Conservation (phyloP, 768 basidiomycete genomes). For the Boletellus ananiceps region DNA sequence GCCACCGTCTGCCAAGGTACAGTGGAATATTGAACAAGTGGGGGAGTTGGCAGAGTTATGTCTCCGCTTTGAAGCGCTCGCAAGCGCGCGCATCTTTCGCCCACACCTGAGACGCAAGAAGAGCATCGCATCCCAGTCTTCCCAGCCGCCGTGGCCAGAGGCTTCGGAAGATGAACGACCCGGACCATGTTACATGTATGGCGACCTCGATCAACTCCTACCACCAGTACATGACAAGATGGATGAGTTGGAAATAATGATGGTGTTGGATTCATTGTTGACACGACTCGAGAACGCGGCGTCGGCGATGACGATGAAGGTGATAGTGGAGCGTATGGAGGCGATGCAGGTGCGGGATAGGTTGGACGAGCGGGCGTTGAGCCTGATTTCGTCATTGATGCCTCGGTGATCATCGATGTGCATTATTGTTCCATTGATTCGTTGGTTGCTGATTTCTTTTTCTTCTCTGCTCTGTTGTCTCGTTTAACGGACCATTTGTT, state of each 20-base stretch:
- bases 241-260: conserved; percentile 66
- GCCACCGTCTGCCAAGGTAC: conserved; percentile 38
- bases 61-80: conserved; percentile 74
- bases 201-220: conserved; percentile 58
- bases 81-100: conserved; percentile 57
- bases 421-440: background rate
- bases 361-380: conserved; percentile 48
- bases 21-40: conserved; percentile 71
- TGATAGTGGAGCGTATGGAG: conserved; percentile 21
- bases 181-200: conserved; percentile 42
- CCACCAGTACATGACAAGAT: conserved; percentile 68
- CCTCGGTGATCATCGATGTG: conserved; percentile 14
- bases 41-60: conserved; percentile 68
- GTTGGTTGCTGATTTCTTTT: background rate
- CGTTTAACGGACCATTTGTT: background rate
- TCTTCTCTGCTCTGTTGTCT: background rate
- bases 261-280: conserved; percentile 72
- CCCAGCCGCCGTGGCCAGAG: conserved; percentile 10
- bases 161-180: conserved; percentile 16
- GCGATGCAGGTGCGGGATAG: conserved; percentile 35
- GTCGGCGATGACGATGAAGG: conserved; percentile 24
- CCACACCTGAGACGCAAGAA: conserved; percentile 35
- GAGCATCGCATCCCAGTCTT: conserved; percentile 15
- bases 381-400: conserved; percentile 37
- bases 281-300: conserved; percentile 74